Conservation (phyloP, 306 rosid genomes). For the Neltuma alba region DNA sequence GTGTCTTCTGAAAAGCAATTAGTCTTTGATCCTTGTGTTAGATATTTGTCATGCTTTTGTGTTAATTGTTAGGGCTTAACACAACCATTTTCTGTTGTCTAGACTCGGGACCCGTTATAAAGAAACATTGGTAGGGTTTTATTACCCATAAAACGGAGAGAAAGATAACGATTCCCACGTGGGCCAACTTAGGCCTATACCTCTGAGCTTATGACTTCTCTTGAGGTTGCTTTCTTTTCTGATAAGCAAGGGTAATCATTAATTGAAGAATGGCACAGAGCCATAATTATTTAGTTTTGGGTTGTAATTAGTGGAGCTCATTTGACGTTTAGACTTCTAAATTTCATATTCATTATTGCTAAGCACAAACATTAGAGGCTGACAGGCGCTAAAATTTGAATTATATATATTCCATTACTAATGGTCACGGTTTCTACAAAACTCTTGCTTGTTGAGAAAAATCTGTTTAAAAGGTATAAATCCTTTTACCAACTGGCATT, state of each 20-base stretch:
- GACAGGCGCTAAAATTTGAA: slow-evolving; percentile 23
- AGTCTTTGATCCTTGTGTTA: not conserved
- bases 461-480: not conserved
- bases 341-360: not conserved
- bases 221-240: not conserved
- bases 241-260: not conserved
- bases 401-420: slow-evolving; percentile 23
- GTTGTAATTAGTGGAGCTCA: not conserved
- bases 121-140: not conserved
- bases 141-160: not conserved
- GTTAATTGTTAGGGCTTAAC: not conserved
- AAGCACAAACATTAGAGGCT: slow-evolving; percentile 7
- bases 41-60: no score
- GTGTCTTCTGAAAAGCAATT: not conserved
- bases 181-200: not conserved
- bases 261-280: not conserved
- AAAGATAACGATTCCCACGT: not conserved
- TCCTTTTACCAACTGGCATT: not conserved
- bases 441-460: not conserved
- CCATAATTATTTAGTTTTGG: not conserved
- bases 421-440: not conserved
- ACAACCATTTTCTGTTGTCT: not conserved
- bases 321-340: not conserved
- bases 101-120: not conserved
- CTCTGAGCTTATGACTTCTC: not conserved